Base-by-base conservation (phyloP, 2,329 filamentous ascomycete species). In the Chrysosporium keratinophilum region DNA sequence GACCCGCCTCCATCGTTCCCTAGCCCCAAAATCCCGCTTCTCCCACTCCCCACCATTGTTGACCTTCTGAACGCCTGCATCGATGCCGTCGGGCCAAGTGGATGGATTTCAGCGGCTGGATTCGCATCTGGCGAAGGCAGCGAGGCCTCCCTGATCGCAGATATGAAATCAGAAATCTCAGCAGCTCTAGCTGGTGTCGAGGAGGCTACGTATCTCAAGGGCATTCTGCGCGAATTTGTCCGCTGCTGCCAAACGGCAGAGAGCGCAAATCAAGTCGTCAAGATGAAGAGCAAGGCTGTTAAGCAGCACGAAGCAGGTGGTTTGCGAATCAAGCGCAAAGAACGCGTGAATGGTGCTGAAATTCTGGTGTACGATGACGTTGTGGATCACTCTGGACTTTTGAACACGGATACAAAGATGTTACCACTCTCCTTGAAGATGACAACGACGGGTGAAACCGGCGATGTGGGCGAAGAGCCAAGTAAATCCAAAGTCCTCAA, bases 351-450 rank as follows among this genome's bases (percentile, higher is more conserved):
- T 53, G 70, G 67, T 19, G 70, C 67, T 9, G 65, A 71, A 41
- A 63, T 71, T 47, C 57, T 69, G 54, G 50, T 60, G 35, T 60
- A 59, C 40, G 57, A 56, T 12, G 33, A 54, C 19, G 31, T 39
- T 5, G 14, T 45, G 6, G 51, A 54, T 17, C 11, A 23, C 12
- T 40, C 41, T 15, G 43, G 42, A 14, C 37, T 31, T 19, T 28
- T 41, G 11, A 35, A 37, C 46, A 40, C 46, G 52, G 54, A 53
- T 39, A 46, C 66, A 19, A 69, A 69, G 59, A 70, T 84, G 62
- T 72, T 95, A 50, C 88, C 88, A 7, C 71, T 95, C 1, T 88
- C 88, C 5, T 74, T 89, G 58, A 87, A 84, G 70, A 75, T 76
- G 2, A 76, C 77, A 61, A 41, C 45, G 31, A 17, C 45, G 9